phyloP scores from a whole-genome alignment of 2,329 filamentous ascomycete genomes.

The Aspergillus spinulosporus region DNA sequence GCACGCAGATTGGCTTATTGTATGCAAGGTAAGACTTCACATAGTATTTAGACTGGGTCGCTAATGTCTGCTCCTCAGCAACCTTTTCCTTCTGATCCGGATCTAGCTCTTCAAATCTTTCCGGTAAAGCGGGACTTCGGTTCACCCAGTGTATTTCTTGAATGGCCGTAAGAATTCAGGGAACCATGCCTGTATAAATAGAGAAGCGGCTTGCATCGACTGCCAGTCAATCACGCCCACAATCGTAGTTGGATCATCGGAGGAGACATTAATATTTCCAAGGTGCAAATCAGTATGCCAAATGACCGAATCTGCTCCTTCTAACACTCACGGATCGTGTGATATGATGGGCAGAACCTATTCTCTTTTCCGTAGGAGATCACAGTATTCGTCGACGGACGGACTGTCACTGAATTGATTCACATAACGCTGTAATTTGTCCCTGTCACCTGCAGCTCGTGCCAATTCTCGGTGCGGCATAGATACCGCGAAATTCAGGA shows the following conservation, averaged over 20 bases:
- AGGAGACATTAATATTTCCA: slow-evolving; percentile 28
- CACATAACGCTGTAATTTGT: slow-evolving; percentile 21
- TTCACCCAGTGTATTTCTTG: slow-evolving; percentile 21
- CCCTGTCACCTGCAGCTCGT: not conserved
- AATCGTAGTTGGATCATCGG: slow-evolving; percentile 23
- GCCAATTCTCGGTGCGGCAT: slow-evolving; percentile 19
- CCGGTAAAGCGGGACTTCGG: slow-evolving; percentile 19
- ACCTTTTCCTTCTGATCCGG: slow-evolving; percentile 17
- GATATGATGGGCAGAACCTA: slow-evolving; percentile 20
- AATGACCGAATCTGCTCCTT: slow-evolving; percentile 14
- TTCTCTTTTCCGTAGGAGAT: slow-evolving; percentile 20
- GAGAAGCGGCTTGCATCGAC: slow-evolving; percentile 22
- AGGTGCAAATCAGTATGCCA: slow-evolving; percentile 29
- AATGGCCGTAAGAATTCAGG: slow-evolving; percentile 24
- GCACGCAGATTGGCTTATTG: slow-evolving; percentile 23
- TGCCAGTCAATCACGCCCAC: slow-evolving; percentile 32
- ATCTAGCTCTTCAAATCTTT: slow-evolving; percentile 19
- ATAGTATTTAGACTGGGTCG: slow-evolving; percentile 27
- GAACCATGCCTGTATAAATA: slow-evolving; percentile 27
- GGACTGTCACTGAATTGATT: slow-evolving; percentile 10
- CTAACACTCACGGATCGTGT: slow-evolving; percentile 18
- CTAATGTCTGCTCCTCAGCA: slow-evolving; percentile 12
- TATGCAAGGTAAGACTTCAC: slow-evolving; percentile 25
- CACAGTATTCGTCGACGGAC: slow-evolving; percentile 15
- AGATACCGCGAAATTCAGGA: slow-evolving; percentile 22